phyloP scores from a whole-genome alignment of 345 rosid genomes.

The Aquilaria sinensis region DNA sequence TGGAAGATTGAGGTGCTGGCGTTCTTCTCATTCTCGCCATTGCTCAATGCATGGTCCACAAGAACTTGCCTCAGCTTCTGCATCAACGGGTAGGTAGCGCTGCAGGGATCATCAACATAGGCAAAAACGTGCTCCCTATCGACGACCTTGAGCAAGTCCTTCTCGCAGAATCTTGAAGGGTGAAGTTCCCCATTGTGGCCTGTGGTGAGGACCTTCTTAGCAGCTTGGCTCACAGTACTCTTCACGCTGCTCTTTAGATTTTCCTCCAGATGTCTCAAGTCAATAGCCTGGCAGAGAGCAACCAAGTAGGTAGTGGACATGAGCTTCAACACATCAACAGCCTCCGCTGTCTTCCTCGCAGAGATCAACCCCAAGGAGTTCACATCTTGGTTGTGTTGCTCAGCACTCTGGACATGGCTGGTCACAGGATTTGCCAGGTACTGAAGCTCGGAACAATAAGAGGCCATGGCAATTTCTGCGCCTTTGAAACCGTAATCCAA shows the following conservation, averaged over 20 bases:
- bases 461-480: conserved; percentile 74
- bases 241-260: conserved; percentile 39
- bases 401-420: conserved; percentile 49
- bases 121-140: conserved; percentile 60
- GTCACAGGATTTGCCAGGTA: conserved; percentile 48
- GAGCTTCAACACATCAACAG: conserved; percentile 43
- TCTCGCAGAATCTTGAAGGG: conserved; percentile 69
- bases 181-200: conserved; percentile 63
- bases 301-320: conserved; percentile 57
- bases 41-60: conserved; percentile 57
- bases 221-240: conserved; percentile 41
- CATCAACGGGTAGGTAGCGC: conserved; percentile 62
- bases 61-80: conserved; percentile 70
- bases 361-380: conserved; percentile 57
- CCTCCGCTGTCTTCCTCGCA: conserved; percentile 52
- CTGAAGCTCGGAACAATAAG: conserved; percentile 54
- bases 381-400: conserved; percentile 57
- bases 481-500: conserved; percentile 76
- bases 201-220: conserved; percentile 41
- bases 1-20: conserved; percentile 50
- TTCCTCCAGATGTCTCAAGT: conserved; percentile 59
- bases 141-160: conserved; percentile 55
- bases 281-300: conserved; percentile 55
- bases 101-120: conserved; percentile 70
- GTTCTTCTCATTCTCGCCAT: conserved; percentile 51